Evolutionary conservation across 2,329 filamentous ascomycete genomes (phyloP).

Genomic region (Pyrenochaeta sp.): DNA sequence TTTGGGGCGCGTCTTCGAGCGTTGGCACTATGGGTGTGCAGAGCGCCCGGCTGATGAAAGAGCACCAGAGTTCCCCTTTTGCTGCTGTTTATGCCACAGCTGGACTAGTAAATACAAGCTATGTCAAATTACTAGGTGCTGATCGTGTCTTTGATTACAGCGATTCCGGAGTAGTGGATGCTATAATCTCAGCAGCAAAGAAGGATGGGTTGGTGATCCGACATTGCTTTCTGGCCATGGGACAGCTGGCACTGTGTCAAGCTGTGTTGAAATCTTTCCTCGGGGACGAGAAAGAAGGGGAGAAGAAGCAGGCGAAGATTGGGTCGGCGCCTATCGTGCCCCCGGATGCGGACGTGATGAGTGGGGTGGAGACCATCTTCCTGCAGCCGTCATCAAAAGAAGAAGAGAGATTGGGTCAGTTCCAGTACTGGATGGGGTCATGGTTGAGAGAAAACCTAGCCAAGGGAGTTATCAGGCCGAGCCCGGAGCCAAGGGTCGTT

Average conservation of each 20-base stretch:
- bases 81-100: slow-evolving; percentile 56
- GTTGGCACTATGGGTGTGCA: slow-evolving; percentile 58
- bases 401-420: background rate
- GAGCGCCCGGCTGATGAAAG: slow-evolving; percentile 47
- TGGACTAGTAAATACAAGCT: slow-evolving; percentile 43
- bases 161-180: background rate
- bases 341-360: background rate
- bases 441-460: background rate
- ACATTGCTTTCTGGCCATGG: slow-evolving; percentile 2
- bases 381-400: background rate
- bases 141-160: slow-evolving; percentile 56
- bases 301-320: background rate
- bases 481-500: background rate
- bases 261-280: background rate
- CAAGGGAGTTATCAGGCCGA: background rate
- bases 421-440: background rate
- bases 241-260: background rate
- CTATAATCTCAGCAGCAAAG: slow-evolving; percentile 49
- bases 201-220: slow-evolving; percentile 34
- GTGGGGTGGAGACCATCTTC: background rate
- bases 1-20: slow-evolving; percentile 59
- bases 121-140: slow-evolving; percentile 31
- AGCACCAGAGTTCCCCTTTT: slow-evolving; percentile 43
- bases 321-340: slow-evolving; percentile 1
- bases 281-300: background rate